Base-by-base conservation (phyloP, 345 rosid genomes). In the Corchorus capsularis region DNA sequence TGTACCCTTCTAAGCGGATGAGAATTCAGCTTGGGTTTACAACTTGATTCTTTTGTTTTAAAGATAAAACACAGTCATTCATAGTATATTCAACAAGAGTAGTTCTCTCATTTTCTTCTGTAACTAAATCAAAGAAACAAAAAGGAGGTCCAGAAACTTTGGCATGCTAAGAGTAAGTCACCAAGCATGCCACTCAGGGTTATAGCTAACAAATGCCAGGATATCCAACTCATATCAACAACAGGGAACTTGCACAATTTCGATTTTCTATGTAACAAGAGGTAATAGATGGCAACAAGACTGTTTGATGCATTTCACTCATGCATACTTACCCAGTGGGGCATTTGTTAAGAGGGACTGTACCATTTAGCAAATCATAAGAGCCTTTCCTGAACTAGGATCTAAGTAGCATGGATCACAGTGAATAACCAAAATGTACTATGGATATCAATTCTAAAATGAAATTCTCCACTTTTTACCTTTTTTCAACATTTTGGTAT, bases 91-190 rank as follows among this genome's bases (percentile, higher is more conserved):
- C 50, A 13, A 17, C 27, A 37, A 35, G 35, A 37, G 54, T 16
- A 55, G 35, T 37, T 35, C 47, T 19, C 17, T 22, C 32, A 6
- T 19, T 56, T 56, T 56, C 32, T 56, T 56, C 60, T 56, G 61
- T 8, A 19, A 55, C n/a, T 55, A 19, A 19, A 59, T 5, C 13
- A 15, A 27, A 14, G 22, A 59, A 22, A 7, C 27, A 27, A 59
- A 20, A 12, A 52, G 71, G 11, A 45, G 37, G 45, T 47, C 27
- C 13, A 41, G 1, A 2, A 46, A 20, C 35, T 19, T 66, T n/a
- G 46, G 54, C 55, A 13, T 19, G 54, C 71, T 45, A 66, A 64
- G 69, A 64, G 41, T n/a, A 64, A 41, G 50, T 50, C 47, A 45
- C 71, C 54, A 12, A 45, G 54, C 19, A 14, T 22, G 55, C 37